Percentiles rank a stretch among this genome's conserved stretches.
phyloP scores from a whole-genome alignment of 345 rosid species.

The Hirschfeldia incana region DNA sequence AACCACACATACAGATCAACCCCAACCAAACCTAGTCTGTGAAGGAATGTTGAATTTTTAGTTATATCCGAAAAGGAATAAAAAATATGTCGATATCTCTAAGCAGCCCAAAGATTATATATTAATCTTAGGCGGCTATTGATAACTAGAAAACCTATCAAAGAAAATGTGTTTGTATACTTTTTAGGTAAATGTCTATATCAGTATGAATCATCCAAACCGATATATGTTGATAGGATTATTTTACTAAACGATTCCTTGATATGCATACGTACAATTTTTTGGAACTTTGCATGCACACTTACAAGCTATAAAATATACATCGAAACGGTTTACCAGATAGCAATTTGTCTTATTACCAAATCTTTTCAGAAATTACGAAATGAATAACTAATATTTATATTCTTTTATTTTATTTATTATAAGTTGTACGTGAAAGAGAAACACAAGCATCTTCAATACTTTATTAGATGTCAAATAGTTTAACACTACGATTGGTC shows the following conservation, averaged over 20 bases:
- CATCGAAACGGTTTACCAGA: conserved; percentile 7
- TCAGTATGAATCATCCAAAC: conserved; percentile 32
- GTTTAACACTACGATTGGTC: too few species aligned
- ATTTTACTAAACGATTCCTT: conserved; percentile 4
- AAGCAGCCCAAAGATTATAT: conserved; percentile 26
- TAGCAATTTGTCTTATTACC: conserved; percentile 6
- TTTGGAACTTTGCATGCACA: not conserved
- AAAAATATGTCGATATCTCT: conserved; percentile 1
- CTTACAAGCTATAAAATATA: conserved; percentile 13
- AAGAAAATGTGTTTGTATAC: conserved; percentile 5
- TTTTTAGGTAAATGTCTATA: conserved; percentile 31
- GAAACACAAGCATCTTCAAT: too few species aligned
- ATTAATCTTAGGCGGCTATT: conserved; percentile 33
- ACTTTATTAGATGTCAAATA: too few species aligned
- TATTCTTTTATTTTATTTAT: too few species aligned
- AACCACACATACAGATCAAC: conserved; percentile 17
- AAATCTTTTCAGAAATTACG: not conserved
- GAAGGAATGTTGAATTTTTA: conserved; percentile 1
- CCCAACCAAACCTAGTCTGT: conserved; percentile 25
- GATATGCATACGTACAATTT: conserved; percentile 12
- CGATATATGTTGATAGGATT: conserved; percentile 17
- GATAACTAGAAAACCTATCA: conserved; percentile 2
- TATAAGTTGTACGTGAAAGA: not conserved
- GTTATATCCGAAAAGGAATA: conserved; percentile 19
- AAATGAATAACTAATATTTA: not conserved